These are phyloP conservation scores for Syzygium oleosum DNA, from an alignment of 345 rosid species.

Conservation along the genomic window DNA sequence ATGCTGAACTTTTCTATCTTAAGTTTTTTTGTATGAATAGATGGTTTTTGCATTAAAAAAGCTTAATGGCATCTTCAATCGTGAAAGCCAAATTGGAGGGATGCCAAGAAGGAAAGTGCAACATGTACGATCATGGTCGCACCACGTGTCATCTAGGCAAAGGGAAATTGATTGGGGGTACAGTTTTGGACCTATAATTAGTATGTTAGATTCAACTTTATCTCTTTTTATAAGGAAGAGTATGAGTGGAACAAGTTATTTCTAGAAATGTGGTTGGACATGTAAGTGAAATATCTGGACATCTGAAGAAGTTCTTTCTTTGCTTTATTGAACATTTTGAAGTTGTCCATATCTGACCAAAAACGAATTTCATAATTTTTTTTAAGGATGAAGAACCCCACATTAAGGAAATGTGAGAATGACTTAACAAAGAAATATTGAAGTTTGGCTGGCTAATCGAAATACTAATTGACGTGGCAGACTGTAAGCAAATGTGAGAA, in stretches of 20 bases:
- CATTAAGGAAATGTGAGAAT: too few relatives aligned
- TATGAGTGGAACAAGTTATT: not conserved
- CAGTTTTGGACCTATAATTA: not conserved
- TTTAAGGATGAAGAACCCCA: not conserved
- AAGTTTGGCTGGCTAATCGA: too few relatives aligned
- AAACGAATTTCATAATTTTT: too few relatives aligned
- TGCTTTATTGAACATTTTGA: not conserved
- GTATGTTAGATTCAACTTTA: not conserved
- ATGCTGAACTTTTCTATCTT: not conserved
- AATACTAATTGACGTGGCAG: too few relatives aligned
- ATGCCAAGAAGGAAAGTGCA: not conserved
- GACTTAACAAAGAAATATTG: too few relatives aligned
- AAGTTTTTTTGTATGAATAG: not conserved
- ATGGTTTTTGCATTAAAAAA: not conserved
- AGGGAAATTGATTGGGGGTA: not conserved
- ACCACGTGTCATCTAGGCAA: not conserved
- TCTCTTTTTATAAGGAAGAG: not conserved
- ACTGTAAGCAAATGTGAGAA: too few relatives aligned
- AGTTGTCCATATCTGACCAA: not conserved
- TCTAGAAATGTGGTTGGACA: not conserved
- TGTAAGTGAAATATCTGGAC: not conserved
- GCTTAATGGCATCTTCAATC: not conserved
- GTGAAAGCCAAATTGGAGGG: not conserved
- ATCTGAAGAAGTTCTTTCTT: not conserved
- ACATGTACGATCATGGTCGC: not conserved